Conservation (phyloP, 345 rosid species). For the Murraya paniculata region DNA sequence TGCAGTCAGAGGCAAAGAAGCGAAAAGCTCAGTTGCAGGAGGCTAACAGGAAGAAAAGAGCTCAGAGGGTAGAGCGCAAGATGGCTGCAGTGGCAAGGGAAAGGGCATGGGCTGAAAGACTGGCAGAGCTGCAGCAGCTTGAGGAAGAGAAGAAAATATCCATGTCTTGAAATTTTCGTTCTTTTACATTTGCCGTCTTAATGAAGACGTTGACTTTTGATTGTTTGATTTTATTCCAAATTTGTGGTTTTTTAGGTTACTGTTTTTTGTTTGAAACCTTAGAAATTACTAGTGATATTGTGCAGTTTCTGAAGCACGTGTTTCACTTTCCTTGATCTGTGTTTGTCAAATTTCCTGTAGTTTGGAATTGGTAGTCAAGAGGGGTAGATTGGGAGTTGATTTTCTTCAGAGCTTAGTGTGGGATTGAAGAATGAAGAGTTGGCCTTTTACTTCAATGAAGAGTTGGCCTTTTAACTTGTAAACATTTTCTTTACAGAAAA, state of each 20-base stretch:
- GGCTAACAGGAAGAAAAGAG: slow-evolving; percentile 73
- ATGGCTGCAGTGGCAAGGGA: slow-evolving; percentile 95
- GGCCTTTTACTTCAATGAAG: neutral
- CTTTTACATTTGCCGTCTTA: neutral
- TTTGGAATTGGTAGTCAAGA: neutral
- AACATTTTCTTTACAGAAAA: neutral
- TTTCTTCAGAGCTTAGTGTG: neutral
- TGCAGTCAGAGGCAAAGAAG: slow-evolving; percentile 91
- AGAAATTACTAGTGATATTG: neutral
- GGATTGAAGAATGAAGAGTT: neutral
- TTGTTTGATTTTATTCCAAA: neutral
- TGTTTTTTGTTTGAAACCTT: neutral
- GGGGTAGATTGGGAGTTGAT: neutral
- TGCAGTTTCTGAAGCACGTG: neutral
- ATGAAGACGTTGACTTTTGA: neutral
- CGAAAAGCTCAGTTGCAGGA: slow-evolving; percentile 78
- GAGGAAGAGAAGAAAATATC: slow-evolving; percentile 81
- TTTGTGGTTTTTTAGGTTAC: neutral
- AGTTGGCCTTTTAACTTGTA: neutral
- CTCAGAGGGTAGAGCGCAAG: slow-evolving; percentile 55
- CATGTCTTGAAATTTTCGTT: slow-evolving; percentile 31
- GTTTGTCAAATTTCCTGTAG: too few relatives aligned
- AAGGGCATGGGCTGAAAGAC: slow-evolving; percentile 77
- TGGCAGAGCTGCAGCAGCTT: slow-evolving; percentile 63
- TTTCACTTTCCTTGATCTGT: neutral